Percentiles rank a stretch among this genome's conserved stretches.
Conservation (phyloP, 2,329 filamentous ascomycete species). For the Paraphoma sp. region DNA sequence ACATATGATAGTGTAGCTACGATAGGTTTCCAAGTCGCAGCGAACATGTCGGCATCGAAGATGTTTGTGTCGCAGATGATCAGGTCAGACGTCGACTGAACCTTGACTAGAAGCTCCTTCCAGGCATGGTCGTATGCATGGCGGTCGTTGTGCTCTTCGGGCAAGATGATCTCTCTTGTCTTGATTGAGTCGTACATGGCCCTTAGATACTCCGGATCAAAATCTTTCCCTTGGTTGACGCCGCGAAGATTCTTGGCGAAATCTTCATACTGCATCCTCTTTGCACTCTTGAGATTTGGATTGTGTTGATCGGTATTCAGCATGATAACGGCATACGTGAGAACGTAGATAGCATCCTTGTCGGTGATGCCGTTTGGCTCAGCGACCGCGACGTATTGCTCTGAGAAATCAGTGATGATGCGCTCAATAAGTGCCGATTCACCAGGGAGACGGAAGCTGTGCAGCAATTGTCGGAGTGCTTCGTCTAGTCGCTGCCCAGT, state of each 20-base stretch:
- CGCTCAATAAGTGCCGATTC: slow-evolving; percentile 92
- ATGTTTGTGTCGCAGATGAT: slow-evolving; percentile 87
- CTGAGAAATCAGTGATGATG: slow-evolving; percentile 85
- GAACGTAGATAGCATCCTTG: slow-evolving; percentile 85
- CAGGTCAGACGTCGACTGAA: slow-evolving; percentile 75
- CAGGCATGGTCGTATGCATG: slow-evolving; percentile 97
- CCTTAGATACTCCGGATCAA: slow-evolving; percentile 81
- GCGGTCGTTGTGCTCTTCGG: slow-evolving; percentile 96
- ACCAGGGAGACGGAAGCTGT: slow-evolving; percentile 90
- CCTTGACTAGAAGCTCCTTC: slow-evolving; percentile 91
- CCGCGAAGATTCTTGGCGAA: slow-evolving; percentile 91
- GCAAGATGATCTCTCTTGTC: slow-evolving; percentile 91
- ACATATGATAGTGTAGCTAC: slow-evolving; percentile 95
- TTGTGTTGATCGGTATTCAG: slow-evolving; percentile 97
- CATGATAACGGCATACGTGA: slow-evolving; percentile 97
- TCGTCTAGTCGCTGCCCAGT: slow-evolving; percentile 86
- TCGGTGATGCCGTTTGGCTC: slow-evolving; percentile 78
- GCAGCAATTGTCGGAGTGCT: slow-evolving; percentile 83
- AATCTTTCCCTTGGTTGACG: slow-evolving; percentile 85
- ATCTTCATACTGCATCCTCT: slow-evolving; percentile 83
- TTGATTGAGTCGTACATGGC: slow-evolving; percentile 91
- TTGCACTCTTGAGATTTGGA: slow-evolving; percentile 78
- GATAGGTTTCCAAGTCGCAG: slow-evolving; percentile 92
- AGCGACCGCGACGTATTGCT: slow-evolving; percentile 77
- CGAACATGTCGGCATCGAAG: slow-evolving; percentile 97